Conservation (phyloP, 2,329 filamentous ascomycete genomes). For the Penicillium palitans region DNA sequence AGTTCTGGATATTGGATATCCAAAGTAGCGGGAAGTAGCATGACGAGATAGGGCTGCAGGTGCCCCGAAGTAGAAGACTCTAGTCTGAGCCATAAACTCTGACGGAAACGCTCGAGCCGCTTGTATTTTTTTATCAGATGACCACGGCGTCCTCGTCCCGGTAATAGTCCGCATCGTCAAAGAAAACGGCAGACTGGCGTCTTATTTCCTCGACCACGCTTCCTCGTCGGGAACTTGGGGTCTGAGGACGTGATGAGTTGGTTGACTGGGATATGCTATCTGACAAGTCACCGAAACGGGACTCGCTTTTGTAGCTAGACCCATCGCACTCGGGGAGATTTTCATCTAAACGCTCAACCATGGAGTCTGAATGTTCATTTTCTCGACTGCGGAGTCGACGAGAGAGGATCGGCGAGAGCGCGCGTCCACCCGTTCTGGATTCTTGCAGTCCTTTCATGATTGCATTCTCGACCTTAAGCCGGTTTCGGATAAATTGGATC, state of each 20-base stretch:
- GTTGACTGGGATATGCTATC: slow-evolving; percentile 27
- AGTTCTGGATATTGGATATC: slow-evolving; percentile 16
- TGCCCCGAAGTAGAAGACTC: slow-evolving; percentile 15
- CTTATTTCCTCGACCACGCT: slow-evolving; percentile 47
- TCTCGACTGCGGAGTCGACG: slow-evolving; percentile 26
- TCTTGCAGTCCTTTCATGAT: slow-evolving; percentile 57
- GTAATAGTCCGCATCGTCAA: slow-evolving; percentile 43
- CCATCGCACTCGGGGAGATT: slow-evolving; percentile 29
- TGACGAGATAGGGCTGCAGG: slow-evolving; percentile 20
- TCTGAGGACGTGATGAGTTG: slow-evolving; percentile 24
- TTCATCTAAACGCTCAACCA: slow-evolving; percentile 30
- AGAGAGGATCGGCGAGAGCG: slow-evolving; percentile 31
- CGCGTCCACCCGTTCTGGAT: slow-evolving; percentile 28
- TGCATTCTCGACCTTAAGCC: slow-evolving; percentile 76
- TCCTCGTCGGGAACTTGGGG: slow-evolving; percentile 24
- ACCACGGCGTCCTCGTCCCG: slow-evolving; percentile 27
- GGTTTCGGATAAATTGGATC: slow-evolving; percentile 84
- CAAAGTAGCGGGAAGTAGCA: slow-evolving; percentile 7
- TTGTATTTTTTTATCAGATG: slow-evolving; percentile 19
- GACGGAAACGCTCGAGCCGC: slow-evolving; percentile 18
- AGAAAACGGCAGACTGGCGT: slow-evolving; percentile 50
- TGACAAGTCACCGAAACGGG: slow-evolving; percentile 25
- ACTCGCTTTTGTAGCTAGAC: slow-evolving; percentile 24
- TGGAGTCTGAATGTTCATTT: slow-evolving; percentile 20
- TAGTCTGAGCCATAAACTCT: slow-evolving; percentile 14